Base-by-base conservation (phyloP, 129 eudicot genomes). In the Escallonia rubra region DNA sequence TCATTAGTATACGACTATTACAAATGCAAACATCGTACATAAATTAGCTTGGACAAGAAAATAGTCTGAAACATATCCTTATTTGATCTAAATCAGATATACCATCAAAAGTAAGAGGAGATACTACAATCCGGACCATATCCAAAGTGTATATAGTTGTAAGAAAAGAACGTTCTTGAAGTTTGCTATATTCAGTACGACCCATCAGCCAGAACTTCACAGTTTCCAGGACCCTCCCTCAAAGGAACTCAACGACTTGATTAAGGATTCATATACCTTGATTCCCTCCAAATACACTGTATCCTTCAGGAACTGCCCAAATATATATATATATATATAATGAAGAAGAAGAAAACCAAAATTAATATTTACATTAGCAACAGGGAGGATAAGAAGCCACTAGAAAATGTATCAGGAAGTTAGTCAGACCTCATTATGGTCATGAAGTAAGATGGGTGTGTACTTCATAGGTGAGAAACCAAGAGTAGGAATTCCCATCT, bases 381-480 rank as follows among this genome's bases (percentile, higher is more conserved):
- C 39, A 44, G 1, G 46, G n/a, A 3, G 3, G 13, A 23, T n/a
- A 15, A n/a, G 15, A 11, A 41, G 39, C 48, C 10, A 46, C 38
- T 42, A 15, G 15, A 65, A 14, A 49, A 46, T 38, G 51, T 14
- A 74, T 6, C 13, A n/a, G 41, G 15, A 63, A 50, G 12, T 3
- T 45, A 4, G 34, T 62, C 66, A 54, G 4, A 86, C 92, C 88
- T 92, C 98, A 57, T 92, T 82, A 75, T 92, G 98, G 47, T 89
- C 98, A 15, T 92, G 98, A 57, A 89, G 98, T 69, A 92, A 80
- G 51, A 92, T 86, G 3, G 95, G 95, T 39, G 98, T 89, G 59
- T 84, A 86, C 82, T 79, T 86, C 98, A 92, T 92, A 16, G 98
- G 98, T 38, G 96, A 92, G 77, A 92, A 92, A 56, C 98, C 98